Base-by-base conservation (phyloP, 2,329 filamentous ascomycete genomes). In the Ceratocystis variospora region DNA sequence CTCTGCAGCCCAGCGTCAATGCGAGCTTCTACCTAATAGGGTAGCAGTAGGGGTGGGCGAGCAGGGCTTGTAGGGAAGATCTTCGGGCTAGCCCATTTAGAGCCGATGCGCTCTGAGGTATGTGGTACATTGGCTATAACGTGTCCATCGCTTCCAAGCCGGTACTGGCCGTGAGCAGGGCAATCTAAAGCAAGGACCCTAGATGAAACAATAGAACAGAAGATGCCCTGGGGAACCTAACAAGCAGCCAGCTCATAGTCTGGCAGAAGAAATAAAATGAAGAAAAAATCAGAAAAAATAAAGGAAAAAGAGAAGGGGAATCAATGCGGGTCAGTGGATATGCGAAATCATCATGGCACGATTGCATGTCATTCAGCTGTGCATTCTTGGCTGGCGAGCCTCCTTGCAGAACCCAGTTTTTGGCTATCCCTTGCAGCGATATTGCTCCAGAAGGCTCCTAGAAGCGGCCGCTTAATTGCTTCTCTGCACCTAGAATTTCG, bases 151-250 rank as follows among this genome's bases (percentile, higher is more conserved):
- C 55, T 59, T 5, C 48, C 48, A 59, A 59, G 55, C 55, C 55
- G 55, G 55, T 37, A 37, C 28, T 59, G 55, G 55, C 55, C 55
- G 55, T 31, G 17, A 59, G 28, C 28, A 53, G 37, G 37, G n/a
- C 48, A 59, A 59, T 59, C 55, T 33, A n/a, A 59, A 59, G 28
- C 55, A 59, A 59, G 55, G 55, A 59, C 55, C 55, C 55, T n/a
- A 37, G 55, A 59, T 59, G 55, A 59, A 59, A 59, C 55, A 59
- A 41, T 8, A 59, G 55, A 59, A 59, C 25, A 59, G 33, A 59
- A 19, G 17, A n/a, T n/a, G 15, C 28, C 28, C 17, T n/a, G 10
- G 5, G 19, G 28, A 59, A 37, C 25, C 37, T 15, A 41, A 41
- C 37, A 12, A 41, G 37, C 37, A 41, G n/a, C n/a, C 48, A n/a